Base-by-base conservation (phyloP, 23 red algal genomes). In the Gracilaria vermiculophylla region DNA sequence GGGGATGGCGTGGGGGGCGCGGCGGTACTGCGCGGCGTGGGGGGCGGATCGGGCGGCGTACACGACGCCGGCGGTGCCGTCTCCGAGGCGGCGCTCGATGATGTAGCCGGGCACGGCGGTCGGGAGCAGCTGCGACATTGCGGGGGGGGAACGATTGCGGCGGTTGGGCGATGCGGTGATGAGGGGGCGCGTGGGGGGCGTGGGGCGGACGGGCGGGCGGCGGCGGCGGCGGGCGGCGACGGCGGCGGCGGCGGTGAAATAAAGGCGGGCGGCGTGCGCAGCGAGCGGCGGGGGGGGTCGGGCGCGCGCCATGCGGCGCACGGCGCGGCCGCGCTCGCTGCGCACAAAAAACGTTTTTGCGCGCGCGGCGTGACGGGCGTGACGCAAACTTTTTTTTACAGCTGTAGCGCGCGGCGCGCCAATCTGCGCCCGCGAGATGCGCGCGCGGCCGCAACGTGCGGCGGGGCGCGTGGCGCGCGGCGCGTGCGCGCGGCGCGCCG, bases 11-110 rank as follows among this genome's bases (percentile, higher is more conserved):
- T 25, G 17, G 29, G 32, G 58, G 32, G 39, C 32, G 67, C 39
- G 67, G 37, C 25, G 67, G 67, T 42, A 48, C 39, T 73, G 67
- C 42, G 67, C 44, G 42, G 67, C 13, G 20, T 73, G 67, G 5
- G 67, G 20, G 2, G 37, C 8, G 37, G 67, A 48, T 42, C 67
- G 21, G 17, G 67, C 81, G 44, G 40, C 40, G 81, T 86, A 86
- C 17, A 86, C 81, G 42, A 70, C 65, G 28, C 62, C 81, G 41
- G 81, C 62, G 48, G 62, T 86, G 62, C 81, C 81, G 21, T 86
- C 40, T 12, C 81, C 81, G 42, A 86, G 62, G 16, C 25, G 61
- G 15, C 61, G 58, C 61, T 65, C 53, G 39, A 86, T 53, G 61
- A 55, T 41, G 43, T 86, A 86, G 42, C 81, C 81, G 5, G 76